phyloP scores from a whole-genome alignment of 805 yeast species.

The Limtongia smithiae region DNA sequence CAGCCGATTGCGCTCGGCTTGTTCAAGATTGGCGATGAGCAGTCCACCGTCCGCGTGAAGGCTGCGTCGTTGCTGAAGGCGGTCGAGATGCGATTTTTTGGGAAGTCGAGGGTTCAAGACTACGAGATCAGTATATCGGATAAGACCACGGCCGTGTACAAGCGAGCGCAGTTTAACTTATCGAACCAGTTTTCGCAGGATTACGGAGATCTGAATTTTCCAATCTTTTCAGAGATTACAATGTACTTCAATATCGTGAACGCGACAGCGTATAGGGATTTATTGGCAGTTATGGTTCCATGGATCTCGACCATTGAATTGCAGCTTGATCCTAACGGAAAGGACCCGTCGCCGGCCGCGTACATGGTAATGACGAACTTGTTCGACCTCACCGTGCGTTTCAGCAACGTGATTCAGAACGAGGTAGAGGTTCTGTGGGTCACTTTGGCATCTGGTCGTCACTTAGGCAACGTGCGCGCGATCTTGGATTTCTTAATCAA shows the following conservation, averaged over 20 bases:
- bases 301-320: conserved; percentile 88
- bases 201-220: conserved; percentile 57
- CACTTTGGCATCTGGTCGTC: conserved; percentile 76
- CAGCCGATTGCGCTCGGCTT: conserved; percentile 72
- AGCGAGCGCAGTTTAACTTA: conserved; percentile 76
- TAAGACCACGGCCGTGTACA: conserved; percentile 76
- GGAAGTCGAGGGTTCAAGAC: conserved; percentile 51
- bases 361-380: conserved; percentile 75
- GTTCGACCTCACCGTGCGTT: conserved; percentile 78
- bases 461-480: conserved; percentile 62
- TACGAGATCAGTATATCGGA: conserved; percentile 71
- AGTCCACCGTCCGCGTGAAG: conserved; percentile 59
- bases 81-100: conserved; percentile 59
- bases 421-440: conserved; percentile 96
- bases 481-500: conserved; percentile 67
- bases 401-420: conserved; percentile 67
- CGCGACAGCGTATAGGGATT: conserved; percentile 64
- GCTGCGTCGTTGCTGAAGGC: conserved; percentile 69
- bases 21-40: conserved; percentile 74
- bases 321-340: conserved; percentile 45
- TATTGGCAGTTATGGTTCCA: conserved; percentile 76
- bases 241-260: conserved; percentile 61
- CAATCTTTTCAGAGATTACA: conserved; percentile 68
- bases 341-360: conserved; percentile 41
- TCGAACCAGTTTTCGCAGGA: conserved; percentile 65